Evolutionary conservation across 371 early-diverging fungal genomes (phyloP).

Genomic region (Mortierella sp.): DNA sequence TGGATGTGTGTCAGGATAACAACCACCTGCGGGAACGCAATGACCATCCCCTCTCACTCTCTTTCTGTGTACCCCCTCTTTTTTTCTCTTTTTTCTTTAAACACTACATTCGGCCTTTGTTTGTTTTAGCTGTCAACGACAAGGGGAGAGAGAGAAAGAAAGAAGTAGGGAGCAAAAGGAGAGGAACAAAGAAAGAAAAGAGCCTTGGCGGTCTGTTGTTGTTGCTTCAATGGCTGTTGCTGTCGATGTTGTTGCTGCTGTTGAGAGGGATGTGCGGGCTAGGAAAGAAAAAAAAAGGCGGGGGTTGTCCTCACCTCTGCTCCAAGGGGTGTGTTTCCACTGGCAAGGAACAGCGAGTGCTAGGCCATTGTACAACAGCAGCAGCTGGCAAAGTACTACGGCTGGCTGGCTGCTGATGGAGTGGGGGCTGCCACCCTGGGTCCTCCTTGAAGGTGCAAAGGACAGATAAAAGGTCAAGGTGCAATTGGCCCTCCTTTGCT

Average conservation of each 20-base stretch:
- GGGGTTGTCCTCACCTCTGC: not conserved
- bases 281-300: not conserved
- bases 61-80: not conserved
- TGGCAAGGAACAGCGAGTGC: too few relatives aligned
- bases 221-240: too few relatives aligned
- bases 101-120: not conserved
- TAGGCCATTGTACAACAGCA: too few relatives aligned
- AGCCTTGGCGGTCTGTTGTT: not conserved
- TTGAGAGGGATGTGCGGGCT: conserved; percentile 1
- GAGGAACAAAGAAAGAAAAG: not conserved
- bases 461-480: not conserved
- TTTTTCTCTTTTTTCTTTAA: not conserved
- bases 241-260: not conserved
- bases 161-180: not conserved
- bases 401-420: too few relatives aligned
- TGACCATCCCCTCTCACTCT: not conserved
- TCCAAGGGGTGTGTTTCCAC: too few relatives aligned
- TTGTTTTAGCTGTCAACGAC: not conserved
- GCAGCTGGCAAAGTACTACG: too few relatives aligned
- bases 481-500: not conserved
- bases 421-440: not conserved
- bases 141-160: not conserved
- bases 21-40: not conserved
- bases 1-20: conserved; percentile 18
- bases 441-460: not conserved